These are phyloP conservation scores for Xerocomellus intermedius DNA, from an alignment of 768 basidiomycete species.

Conservation along the genomic window DNA sequence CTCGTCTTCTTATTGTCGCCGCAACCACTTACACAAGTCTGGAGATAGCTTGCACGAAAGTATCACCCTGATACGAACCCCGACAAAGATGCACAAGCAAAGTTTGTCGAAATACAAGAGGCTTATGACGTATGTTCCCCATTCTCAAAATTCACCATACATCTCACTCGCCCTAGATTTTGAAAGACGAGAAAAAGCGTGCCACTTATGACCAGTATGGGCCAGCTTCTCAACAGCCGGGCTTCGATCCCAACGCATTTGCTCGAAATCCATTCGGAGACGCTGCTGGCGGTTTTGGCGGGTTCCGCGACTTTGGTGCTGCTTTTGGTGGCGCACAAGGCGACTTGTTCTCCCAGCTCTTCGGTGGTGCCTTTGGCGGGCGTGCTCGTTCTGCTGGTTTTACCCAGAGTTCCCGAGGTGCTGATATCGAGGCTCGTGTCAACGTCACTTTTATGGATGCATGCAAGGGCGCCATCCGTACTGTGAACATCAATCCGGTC, in stretches of 20 bases:
- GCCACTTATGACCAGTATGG: conserved; percentile 91
- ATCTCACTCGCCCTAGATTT: conserved; percentile 50
- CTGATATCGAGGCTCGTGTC: conserved; percentile 77
- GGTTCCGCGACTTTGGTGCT: conserved; percentile 69
- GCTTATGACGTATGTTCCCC: conserved; percentile 83
- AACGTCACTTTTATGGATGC: conserved; percentile 88
- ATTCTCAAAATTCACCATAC: conserved; percentile 13
- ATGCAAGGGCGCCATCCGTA: conserved; percentile 83
- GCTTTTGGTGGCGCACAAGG: conserved; percentile 53
- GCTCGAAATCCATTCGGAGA: conserved; percentile 51
- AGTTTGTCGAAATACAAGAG: conserved; percentile 94
- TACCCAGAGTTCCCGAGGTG: conserved; percentile 54
- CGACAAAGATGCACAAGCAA: conserved; percentile 84
- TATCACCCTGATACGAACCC: conserved; percentile 98
- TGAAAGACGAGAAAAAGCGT: conserved; percentile 95
- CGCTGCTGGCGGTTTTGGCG: conserved; percentile 58
- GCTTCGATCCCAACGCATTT: conserved; percentile 91
- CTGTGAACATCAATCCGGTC: conserved; percentile 75
- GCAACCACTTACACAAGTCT: conserved; percentile 14
- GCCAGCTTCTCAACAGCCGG: conserved; percentile 85
- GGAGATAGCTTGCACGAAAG: conserved; percentile 88
- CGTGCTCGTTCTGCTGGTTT: conserved; percentile 42
- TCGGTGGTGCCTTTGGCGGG: conserved; percentile 63
- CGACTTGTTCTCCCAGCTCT: conserved; percentile 85
- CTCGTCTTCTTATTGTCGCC: conserved; percentile 9